Percentiles rank a stretch among this genome's conserved stretches.
These are phyloP conservation scores for Flaveria brownii DNA, from an alignment of 129 eudicot genomes.

Conservation along the genomic window DNA sequence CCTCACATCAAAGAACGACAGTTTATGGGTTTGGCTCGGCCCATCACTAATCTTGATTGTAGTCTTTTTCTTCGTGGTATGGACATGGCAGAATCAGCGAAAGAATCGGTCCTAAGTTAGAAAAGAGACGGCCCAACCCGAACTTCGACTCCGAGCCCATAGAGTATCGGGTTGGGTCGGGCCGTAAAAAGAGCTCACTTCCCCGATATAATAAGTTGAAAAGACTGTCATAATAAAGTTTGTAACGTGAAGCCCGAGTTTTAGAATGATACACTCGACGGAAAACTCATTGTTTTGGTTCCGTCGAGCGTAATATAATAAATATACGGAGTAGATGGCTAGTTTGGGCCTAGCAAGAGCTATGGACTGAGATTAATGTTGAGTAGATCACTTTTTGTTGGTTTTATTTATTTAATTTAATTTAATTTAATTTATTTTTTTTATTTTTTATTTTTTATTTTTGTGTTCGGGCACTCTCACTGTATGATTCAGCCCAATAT, in stretches of 20 bases:
- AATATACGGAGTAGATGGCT: not conserved
- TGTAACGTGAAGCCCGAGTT: conserved; percentile 17
- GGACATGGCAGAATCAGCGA: conserved; percentile 44
- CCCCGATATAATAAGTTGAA: conserved; percentile 26
- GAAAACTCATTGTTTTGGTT: no score
- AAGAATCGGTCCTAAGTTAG: conserved; percentile 15
- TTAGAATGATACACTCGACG: no score
- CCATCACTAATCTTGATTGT: conserved; percentile 36
- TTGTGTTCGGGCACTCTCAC: not conserved
- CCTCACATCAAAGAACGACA: conserved; percentile 15
- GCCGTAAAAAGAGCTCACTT: not conserved
- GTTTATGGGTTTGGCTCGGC: conserved; percentile 43
- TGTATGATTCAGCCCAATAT: not conserved
- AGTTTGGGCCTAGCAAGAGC: conserved; percentile 7
- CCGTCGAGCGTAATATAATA: conserved; percentile 1
- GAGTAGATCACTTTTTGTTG: conserved; percentile 16
- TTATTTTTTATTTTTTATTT: no score
- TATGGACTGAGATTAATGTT: conserved; percentile 1
- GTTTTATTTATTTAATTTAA: not conserved
- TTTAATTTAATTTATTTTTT: no score
- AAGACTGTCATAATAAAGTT: conserved; percentile 22
- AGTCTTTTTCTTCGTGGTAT: conserved; percentile 35
- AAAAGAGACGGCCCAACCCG: conserved; percentile 2
- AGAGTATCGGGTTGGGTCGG: conserved; percentile 16
- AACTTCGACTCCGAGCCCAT: conserved; percentile 19